phyloP scores from a whole-genome alignment of 176 grass and related monocot genomes.

The Luzula sylvatica region DNA sequence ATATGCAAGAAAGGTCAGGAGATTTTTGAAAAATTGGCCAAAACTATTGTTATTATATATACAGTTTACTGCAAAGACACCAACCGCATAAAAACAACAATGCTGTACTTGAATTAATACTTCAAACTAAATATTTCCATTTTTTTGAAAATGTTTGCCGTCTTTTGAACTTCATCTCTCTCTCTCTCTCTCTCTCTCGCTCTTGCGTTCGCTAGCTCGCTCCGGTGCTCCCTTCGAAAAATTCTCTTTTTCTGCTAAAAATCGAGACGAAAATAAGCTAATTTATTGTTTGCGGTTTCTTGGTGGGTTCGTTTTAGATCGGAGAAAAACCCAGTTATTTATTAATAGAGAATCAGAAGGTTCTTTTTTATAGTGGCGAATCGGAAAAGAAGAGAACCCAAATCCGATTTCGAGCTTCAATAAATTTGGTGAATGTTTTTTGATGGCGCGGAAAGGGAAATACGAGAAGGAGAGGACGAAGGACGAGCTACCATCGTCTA shows the following conservation, averaged over 20 bases:
- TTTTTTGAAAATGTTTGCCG: too few relatives aligned
- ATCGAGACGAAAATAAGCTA: neutral
- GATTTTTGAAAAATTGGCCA: too few relatives aligned
- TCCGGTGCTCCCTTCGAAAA: neutral
- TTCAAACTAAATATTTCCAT: too few relatives aligned
- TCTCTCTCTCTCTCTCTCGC: too few relatives aligned
- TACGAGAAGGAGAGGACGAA: conserved; percentile 22
- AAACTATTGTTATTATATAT: too few relatives aligned
- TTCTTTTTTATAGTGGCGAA: conserved; percentile 6
- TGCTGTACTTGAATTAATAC: too few relatives aligned
- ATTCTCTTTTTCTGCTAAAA: neutral
- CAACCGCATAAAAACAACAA: too few relatives aligned
- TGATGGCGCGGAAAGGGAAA: conserved; percentile 22
- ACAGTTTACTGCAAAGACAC: too few relatives aligned
- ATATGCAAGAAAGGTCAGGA: too few relatives aligned
- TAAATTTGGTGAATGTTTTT: neutral
- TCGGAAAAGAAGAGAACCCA: neutral
- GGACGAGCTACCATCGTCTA: conserved; percentile 2
- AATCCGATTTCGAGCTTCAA: conserved; percentile 6
- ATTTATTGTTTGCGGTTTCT: neutral
- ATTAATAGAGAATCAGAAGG: too few relatives aligned
- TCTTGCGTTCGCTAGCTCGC: neutral
- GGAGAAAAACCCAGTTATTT: neutral
- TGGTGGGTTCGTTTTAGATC: neutral
- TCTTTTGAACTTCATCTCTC: too few relatives aligned